These are phyloP conservation scores for Microthyrium microscopicum DNA, from an alignment of 2,329 filamentous ascomycete genomes.

Conservation along the genomic window DNA sequence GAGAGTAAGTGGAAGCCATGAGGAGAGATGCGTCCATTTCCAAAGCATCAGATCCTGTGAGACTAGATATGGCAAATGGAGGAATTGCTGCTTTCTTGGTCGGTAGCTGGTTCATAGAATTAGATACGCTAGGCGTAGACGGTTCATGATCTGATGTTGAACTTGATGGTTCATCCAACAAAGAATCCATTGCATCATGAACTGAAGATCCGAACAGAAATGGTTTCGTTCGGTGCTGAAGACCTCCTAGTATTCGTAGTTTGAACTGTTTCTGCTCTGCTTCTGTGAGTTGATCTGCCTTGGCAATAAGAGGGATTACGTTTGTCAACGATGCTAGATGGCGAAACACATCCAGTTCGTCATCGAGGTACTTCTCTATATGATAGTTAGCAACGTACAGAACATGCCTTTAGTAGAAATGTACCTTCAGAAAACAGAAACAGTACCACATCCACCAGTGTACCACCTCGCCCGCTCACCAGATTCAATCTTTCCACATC, in stretches of 20 bases:
- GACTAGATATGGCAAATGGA: constrained; percentile 65
- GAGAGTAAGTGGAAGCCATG: constrained; percentile 82
- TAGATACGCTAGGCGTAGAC: constrained; percentile 6
- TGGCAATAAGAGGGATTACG: constrained; percentile 66
- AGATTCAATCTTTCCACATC: constrained; percentile 62
- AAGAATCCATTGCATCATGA: constrained; percentile 18
- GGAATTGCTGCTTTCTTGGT: constrained; percentile 12
- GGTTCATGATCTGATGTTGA: constrained; percentile 9
- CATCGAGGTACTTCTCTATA: constrained; percentile 3
- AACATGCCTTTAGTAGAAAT: constrained; percentile 12
- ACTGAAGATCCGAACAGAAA: constrained; percentile 44
- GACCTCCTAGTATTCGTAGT: constrained; percentile 36
- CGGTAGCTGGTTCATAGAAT: too few species aligned
- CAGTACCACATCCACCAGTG: constrained; percentile 69
- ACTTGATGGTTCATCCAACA: constrained; percentile 18
- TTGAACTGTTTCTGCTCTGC: constrained; percentile 45
- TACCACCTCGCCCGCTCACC: constrained; percentile 65
- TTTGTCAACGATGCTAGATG: constrained; percentile 61
- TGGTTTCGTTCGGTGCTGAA: constrained; percentile 41
- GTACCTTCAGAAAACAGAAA: constrained; percentile 64
- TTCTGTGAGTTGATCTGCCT: constrained; percentile 50
- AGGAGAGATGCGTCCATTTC: constrained; percentile 83
- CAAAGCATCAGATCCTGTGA: constrained; percentile 53
- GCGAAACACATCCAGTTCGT: constrained; percentile 55
- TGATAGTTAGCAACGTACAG: constrained; percentile 12